phyloP scores from a whole-genome alignment of 768 basidiomycete species.

The Lactarius sanguifluus region DNA sequence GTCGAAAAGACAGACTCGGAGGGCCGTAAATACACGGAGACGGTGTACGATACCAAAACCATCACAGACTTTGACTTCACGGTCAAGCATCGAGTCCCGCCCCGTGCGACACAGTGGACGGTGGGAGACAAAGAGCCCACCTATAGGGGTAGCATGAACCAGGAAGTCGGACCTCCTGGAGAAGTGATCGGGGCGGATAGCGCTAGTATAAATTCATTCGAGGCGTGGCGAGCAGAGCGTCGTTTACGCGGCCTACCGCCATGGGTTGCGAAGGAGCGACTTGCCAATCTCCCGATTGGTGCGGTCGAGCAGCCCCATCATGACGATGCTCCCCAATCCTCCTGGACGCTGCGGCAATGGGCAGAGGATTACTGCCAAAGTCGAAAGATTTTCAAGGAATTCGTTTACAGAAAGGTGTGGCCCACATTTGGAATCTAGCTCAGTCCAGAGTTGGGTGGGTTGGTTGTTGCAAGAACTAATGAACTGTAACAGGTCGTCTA shows the following conservation, averaged over 20 bases:
- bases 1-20: slow-evolving; percentile 41
- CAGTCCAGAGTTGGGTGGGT: neutral
- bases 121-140: slow-evolving; percentile 62
- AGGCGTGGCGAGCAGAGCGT: slow-evolving; percentile 48
- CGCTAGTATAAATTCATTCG: slow-evolving; percentile 44
- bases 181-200: slow-evolving; percentile 44
- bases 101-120: slow-evolving; percentile 53
- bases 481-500: slow-evolving; percentile 46
- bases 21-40: slow-evolving; percentile 38
- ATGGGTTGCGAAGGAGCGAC: slow-evolving; percentile 37
- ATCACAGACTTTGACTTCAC: slow-evolving; percentile 70
- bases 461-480: neutral
- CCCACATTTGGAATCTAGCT: neutral
- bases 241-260: slow-evolving; percentile 50
- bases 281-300: slow-evolving; percentile 7
- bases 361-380: slow-evolving; percentile 80
- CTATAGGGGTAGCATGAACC: slow-evolving; percentile 62
- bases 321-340: slow-evolving; percentile 28
- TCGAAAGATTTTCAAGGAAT: slow-evolving; percentile 71
- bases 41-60: slow-evolving; percentile 56
- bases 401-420: slow-evolving; percentile 65
- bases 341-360: slow-evolving; percentile 49
- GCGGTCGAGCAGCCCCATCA: slow-evolving; percentile 10
- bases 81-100: slow-evolving; percentile 50
- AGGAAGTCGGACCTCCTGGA: slow-evolving; percentile 48